Percentiles rank a stretch among this genome's conserved stretches.
phyloP scores from a whole-genome alignment of 1,139 yeast genomes.

The Debaryomycetaceae sp. region DNA sequence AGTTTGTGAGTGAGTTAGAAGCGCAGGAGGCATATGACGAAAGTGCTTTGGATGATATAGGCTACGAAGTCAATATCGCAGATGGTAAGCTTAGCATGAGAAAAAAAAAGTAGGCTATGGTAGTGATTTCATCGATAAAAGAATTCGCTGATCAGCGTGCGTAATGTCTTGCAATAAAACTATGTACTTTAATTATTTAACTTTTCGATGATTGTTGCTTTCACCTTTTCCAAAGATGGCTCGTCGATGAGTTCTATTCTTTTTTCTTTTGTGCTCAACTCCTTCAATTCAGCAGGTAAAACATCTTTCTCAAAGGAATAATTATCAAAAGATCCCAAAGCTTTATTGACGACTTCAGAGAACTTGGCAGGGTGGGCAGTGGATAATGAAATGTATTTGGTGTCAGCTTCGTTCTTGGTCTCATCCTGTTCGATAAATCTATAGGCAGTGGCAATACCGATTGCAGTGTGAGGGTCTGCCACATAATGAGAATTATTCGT shows the following conservation, averaged over 20 bases:
- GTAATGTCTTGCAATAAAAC: not conserved
- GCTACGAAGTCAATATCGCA: conserved; percentile 35
- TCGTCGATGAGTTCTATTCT: conserved; percentile 73
- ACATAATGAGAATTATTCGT: conserved; percentile 64
- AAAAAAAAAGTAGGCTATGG: not conserved
- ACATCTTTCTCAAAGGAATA: conserved; percentile 87
- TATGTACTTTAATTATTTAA: conserved; percentile 41
- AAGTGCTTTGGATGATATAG: conserved; percentile 33
- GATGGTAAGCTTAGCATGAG: conserved; percentile 29
- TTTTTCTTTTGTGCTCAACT: conserved; percentile 66
- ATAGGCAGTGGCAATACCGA: conserved; percentile 80
- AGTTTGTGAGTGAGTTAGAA: conserved; percentile 56
- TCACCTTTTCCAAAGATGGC: conserved; percentile 70
- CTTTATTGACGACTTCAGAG: conserved; percentile 88
- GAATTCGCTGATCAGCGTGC: too few relatives aligned
- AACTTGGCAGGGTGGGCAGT: conserved; percentile 99
- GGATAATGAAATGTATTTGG: conserved; percentile 73
- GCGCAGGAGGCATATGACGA: conserved; percentile 34
- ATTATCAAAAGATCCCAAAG: conserved; percentile 60
- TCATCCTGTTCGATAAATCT: conserved; percentile 52
- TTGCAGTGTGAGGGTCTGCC: conserved; percentile 95
- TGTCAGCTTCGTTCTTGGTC: conserved; percentile 28
- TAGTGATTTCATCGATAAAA: too few relatives aligned
- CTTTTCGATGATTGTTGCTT: conserved; percentile 69
- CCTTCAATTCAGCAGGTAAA: conserved; percentile 81